A percentile compares a stretch with the other conserved stretches of the same genome.
phyloP scores from a whole-genome alignment of 2,329 filamentous ascomycete species.

The Dendryphion nanum region DNA sequence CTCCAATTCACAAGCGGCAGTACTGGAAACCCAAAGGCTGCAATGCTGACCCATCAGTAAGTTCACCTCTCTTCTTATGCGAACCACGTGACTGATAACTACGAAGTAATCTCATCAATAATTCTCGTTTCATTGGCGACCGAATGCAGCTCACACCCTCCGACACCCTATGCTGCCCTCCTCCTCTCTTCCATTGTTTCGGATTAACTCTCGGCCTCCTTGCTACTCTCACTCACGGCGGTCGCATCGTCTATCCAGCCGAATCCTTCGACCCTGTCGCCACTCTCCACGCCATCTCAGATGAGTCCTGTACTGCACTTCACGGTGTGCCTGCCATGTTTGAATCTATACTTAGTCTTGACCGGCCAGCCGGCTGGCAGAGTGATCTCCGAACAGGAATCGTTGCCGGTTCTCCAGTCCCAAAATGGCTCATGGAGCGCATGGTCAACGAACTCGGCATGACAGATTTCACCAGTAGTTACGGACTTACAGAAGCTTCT shows the following conservation, averaged over 20 bases:
- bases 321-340: slow-evolving; percentile 87
- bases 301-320: slow-evolving; percentile 61
- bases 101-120: slow-evolving; percentile 39
- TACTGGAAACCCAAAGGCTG: slow-evolving; percentile 39
- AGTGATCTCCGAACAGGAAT: slow-evolving; percentile 67
- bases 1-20: slow-evolving; percentile 41
- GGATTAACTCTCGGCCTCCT: slow-evolving; percentile 75
- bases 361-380: slow-evolving; percentile 47
- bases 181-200: slow-evolving; percentile 84
- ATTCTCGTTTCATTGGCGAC: slow-evolving; percentile 56
- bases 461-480: slow-evolving; percentile 61
- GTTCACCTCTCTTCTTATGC: neutral
- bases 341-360: slow-evolving; percentile 58
- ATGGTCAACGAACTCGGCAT: slow-evolving; percentile 72
- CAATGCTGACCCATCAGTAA: slow-evolving; percentile 41
- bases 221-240: slow-evolving; percentile 70
- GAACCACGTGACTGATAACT: slow-evolving; percentile 1
- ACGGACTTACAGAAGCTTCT: slow-evolving; percentile 71
- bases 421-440: slow-evolving; percentile 70
- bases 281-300: slow-evolving; percentile 62
- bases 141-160: slow-evolving; percentile 65
- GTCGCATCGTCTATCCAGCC: slow-evolving; percentile 72
- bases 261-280: slow-evolving; percentile 70
- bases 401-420: slow-evolving; percentile 75
- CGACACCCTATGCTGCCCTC: slow-evolving; percentile 76